A percentile compares a stretch with the other conserved stretches of the same genome.
Conservation (phyloP, 1,284 basidiomycete genomes). For the Xerocomus amazonicus region DNA sequence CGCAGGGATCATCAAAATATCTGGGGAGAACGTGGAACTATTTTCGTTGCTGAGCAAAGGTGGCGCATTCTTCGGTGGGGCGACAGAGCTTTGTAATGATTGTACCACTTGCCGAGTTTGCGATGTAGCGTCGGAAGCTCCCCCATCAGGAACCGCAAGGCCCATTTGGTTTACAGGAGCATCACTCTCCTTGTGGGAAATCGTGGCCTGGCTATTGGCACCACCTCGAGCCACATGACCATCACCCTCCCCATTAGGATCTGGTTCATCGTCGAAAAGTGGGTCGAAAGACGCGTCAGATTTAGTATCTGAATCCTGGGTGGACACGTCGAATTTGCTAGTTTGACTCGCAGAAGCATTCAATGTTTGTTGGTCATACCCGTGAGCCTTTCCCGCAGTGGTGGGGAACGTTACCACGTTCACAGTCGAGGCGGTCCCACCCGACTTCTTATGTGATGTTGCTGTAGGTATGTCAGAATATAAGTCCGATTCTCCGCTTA, state of each 20-base stretch:
- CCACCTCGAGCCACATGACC: slow-evolving; percentile 18
- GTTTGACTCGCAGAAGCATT: slow-evolving; percentile 24
- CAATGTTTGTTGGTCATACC: slow-evolving; percentile 13
- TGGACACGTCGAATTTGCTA: slow-evolving; percentile 19
- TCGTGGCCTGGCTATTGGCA: slow-evolving; percentile 8
- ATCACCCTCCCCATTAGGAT: slow-evolving; percentile 44
- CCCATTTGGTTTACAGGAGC: slow-evolving; percentile 14
- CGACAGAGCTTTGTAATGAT: slow-evolving; percentile 28
- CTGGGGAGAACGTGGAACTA: slow-evolving; percentile 71
- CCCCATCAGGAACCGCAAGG: slow-evolving; percentile 26
- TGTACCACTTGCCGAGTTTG: slow-evolving; percentile 30
- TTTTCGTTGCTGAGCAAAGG: slow-evolving; percentile 60
- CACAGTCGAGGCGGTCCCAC: slow-evolving; percentile 13
- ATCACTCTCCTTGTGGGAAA: slow-evolving; percentile 17
- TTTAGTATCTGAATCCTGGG: slow-evolving; percentile 55
- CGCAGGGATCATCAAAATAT: slow-evolving; percentile 85
- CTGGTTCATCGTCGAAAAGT: slow-evolving; percentile 74
- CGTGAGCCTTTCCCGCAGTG: slow-evolving; percentile 17
- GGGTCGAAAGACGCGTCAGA: slow-evolving; percentile 79
- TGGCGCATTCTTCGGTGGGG: slow-evolving; percentile 67
- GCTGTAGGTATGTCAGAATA: slow-evolving; percentile 9
- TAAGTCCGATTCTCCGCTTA: slow-evolving; percentile 20
- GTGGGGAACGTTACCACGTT: slow-evolving; percentile 22
- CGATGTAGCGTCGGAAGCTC: slow-evolving; percentile 27
- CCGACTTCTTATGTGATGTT: slow-evolving; percentile 10